Base-by-base conservation (phyloP, 345 rosid genomes). In the Gossypium longicalyx region DNA sequence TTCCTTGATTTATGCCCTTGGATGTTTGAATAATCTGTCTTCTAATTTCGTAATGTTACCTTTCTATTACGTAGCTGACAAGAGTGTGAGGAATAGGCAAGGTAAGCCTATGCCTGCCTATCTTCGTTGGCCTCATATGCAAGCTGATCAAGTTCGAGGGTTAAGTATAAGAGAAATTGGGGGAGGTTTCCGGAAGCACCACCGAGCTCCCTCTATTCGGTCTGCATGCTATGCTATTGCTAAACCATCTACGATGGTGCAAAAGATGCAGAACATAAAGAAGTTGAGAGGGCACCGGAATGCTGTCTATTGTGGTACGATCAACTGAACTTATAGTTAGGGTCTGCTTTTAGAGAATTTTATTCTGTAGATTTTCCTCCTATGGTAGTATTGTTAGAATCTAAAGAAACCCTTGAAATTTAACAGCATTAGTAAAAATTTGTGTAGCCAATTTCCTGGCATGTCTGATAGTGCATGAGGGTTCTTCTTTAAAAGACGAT, bases 281-380 rank as follows among this genome's bases (percentile, higher is more conserved):
- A 90, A 85, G 90, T 83, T 93, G 52, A 85, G 98, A 79, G 99
- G 99, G 75, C 99, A 95, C 80, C 89, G 98, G 61, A 88, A 89
- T 85, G 97, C 99, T 80, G 99, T 95, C 83, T 95, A 95, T 84
- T 95, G 99, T 70, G 99, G 99, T 94, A 89, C 77, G 84, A 47
- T 78, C 72, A 61, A 61, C 71, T 76, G 23, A 79, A 62, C 48
- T 76, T 72, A 49, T 20, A 67, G 34, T 54, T 73, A 54, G 13
- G 17, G 51, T 78, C 45, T 78, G 49, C 60, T 12, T 44, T 71
- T 61, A 12, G 3, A 17, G 22, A 12, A 44, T 58, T 53, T 20
- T 29, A 45, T 74, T 12, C 17, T 58, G 22, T 16, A 2, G 69
- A 15, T 70, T 34, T 49, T 70, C 47, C 64, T 77, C 53, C 19